These are phyloP conservation scores for Russula compacta DNA, from an alignment of 768 basidiomycete species.

Conservation along the genomic window DNA sequence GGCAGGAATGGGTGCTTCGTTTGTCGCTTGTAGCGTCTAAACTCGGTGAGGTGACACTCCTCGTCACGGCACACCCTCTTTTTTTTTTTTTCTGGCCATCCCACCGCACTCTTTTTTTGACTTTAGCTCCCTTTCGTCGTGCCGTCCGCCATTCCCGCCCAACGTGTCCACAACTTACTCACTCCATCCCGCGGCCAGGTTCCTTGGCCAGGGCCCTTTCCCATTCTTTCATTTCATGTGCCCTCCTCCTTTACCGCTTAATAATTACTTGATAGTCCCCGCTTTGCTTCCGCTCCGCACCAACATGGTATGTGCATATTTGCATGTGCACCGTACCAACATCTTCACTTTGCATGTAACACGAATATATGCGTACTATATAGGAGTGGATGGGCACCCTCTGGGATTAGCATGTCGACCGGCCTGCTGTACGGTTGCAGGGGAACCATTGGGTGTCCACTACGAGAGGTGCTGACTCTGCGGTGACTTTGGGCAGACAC, in stretches of 20 bases:
- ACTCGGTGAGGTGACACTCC: constrained; percentile 1
- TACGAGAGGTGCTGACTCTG: not conserved
- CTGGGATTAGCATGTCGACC: not conserved
- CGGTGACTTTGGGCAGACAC: not conserved
- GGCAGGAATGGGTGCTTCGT: constrained; percentile 10
- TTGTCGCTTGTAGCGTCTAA: constrained; percentile 14
- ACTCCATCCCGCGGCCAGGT: not conserved
- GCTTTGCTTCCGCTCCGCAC: constrained; percentile 16
- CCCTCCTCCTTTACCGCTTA: constrained; percentile 2
- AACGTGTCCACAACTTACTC: not conserved
- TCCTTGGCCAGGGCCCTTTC: not conserved
- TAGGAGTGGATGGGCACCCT: not conserved
- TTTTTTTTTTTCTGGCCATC: not conserved
- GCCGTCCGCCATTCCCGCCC: not conserved
- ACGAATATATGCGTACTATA: not conserved
- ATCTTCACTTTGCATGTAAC: not conserved
- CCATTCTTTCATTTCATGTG: not conserved
- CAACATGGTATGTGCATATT: no score
- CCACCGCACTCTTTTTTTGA: not conserved
- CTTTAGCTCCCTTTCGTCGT: not conserved
- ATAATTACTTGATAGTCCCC: constrained; percentile 9
- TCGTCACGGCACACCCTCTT: constrained; percentile 2
- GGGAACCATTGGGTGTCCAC: not conserved
- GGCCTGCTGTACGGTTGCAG: not conserved
- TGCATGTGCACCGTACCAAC: not conserved